Conservation (phyloP, 2,329 filamentous ascomycete species). For the Hawksworthiomyces lignivorus region DNA sequence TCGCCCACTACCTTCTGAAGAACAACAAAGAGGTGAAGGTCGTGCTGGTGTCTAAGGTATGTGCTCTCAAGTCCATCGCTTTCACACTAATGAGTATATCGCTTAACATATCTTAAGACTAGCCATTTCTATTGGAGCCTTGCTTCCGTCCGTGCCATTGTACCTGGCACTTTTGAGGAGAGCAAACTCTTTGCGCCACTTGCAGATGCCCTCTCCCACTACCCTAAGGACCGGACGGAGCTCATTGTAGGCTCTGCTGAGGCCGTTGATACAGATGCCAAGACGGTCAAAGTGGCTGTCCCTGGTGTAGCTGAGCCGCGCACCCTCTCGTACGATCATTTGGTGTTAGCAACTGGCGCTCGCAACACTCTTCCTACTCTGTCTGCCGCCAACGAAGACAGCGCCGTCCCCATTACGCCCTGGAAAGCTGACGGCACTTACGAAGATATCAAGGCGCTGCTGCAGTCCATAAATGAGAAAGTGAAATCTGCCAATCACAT, state of each 20-base stretch:
- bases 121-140: slow-evolving; percentile 54
- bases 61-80: no score
- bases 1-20: slow-evolving; percentile 47
- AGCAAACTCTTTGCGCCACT: slow-evolving; percentile 44
- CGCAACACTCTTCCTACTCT: slow-evolving; percentile 17
- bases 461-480: slow-evolving; percentile 33
- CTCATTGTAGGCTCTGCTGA: slow-evolving; percentile 43
- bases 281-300: slow-evolving; percentile 35
- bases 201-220: slow-evolving; percentile 39
- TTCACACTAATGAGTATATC: no score
- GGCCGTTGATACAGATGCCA: slow-evolving; percentile 32
- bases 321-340: slow-evolving; percentile 43
- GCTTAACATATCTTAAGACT: slow-evolving; percentile 30
- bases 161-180: slow-evolving; percentile 41
- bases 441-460: slow-evolving; percentile 32
- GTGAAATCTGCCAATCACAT: slow-evolving; percentile 42
- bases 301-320: slow-evolving; percentile 21
- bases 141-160: slow-evolving; percentile 46
- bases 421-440: slow-evolving; percentile 45
- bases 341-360: slow-evolving; percentile 50
- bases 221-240: slow-evolving; percentile 41
- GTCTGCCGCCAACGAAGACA: slow-evolving; percentile 21
- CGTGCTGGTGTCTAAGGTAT: slow-evolving; percentile 48
- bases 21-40: slow-evolving; percentile 43
- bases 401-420: slow-evolving; percentile 26